Evolutionary conservation across 208 protist genomes (phyloP).

Genomic region (Borovskyia barvae): DNA sequence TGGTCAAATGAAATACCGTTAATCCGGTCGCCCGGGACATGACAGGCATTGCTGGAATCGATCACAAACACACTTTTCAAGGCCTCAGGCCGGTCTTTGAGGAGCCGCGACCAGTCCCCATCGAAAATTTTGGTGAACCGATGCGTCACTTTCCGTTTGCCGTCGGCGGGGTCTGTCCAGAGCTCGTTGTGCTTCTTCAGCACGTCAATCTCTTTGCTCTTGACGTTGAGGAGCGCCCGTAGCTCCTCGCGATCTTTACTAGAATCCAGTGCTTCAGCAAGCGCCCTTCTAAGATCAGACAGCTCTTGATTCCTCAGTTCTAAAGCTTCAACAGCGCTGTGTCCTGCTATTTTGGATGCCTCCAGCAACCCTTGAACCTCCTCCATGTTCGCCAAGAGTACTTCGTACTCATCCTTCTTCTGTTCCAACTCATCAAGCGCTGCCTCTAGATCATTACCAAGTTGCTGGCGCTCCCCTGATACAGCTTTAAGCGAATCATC

Average conservation of each 20-base stretch:
- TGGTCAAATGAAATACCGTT: conserved; percentile 35
- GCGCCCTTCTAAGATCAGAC: conserved; percentile 22
- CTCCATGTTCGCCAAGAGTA: conserved; percentile 23
- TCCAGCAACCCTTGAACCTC: conserved; percentile 24
- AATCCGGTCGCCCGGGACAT: conserved; percentile 63
- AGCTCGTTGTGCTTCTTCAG: conserved; percentile 29
- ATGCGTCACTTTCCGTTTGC: conserved; percentile 43
- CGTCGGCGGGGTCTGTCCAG: conserved; percentile 18
- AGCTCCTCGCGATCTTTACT: conserved; percentile 30
- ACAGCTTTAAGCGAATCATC: neutral
- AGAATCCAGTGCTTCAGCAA: conserved; percentile 12
- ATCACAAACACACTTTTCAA: conserved; percentile 58
- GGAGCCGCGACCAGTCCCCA: conserved; percentile 53
- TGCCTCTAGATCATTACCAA: conserved; percentile 32
- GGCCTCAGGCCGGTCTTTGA: conserved; percentile 49
- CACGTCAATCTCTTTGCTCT: conserved; percentile 35
- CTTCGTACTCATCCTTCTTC: conserved; percentile 32
- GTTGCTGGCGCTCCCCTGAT: conserved; percentile 27
- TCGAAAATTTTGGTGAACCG: conserved; percentile 60
- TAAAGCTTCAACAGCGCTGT: conserved; percentile 16
- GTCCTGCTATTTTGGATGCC: conserved; percentile 13
- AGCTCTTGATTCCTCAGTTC: conserved; percentile 25
- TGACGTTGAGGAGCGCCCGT: conserved; percentile 12
- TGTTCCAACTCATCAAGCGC: conserved; percentile 39
- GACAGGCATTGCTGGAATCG: conserved; percentile 62